Evolutionary conservation across 257 asterid genomes (phyloP).

Genomic region (Gardenia jasminoides): DNA sequence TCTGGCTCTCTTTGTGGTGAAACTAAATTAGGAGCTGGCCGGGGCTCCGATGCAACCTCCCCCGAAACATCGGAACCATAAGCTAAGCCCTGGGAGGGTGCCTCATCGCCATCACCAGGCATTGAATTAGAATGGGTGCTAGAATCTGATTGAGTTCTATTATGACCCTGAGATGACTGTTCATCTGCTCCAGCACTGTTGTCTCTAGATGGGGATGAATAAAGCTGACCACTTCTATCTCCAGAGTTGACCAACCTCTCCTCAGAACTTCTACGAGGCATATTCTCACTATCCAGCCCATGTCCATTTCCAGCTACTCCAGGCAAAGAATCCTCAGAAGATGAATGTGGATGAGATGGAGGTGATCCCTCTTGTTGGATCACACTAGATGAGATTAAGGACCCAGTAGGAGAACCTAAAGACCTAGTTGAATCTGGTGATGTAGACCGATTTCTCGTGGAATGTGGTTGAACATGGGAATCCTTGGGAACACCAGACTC

Average conservation of each 20-base stretch:
- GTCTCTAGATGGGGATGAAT: conserved; percentile 16
- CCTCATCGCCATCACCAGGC: conserved; percentile 27
- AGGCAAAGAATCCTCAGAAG: conserved; percentile 33
- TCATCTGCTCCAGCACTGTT: conserved; percentile 15
- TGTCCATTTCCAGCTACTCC: conserved; percentile 23
- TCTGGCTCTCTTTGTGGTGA: conserved; percentile 27
- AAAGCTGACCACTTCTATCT: conserved; percentile 13
- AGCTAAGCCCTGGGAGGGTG: conserved; percentile 5
- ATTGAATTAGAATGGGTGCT: conserved; percentile 25
- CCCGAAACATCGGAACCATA: conserved; percentile 18
- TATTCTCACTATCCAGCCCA: conserved; percentile 20
- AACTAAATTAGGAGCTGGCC: conserved; percentile 13
- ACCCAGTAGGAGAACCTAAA: conserved; percentile 22
- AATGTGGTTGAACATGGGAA: conserved; percentile 24
- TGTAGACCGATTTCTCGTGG: conserved; percentile 23
- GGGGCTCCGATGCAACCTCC: conserved; percentile 17
- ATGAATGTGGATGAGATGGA: conserved; percentile 22
- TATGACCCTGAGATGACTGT: conserved; percentile 25
- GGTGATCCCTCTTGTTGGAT: conserved; percentile 20
- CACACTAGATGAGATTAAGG: conserved; percentile 19
- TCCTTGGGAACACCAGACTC: conserved; percentile 24
- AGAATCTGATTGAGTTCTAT: conserved; percentile 27
- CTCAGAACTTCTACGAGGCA: conserved; percentile 22
- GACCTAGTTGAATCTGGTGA: conserved; percentile 31
- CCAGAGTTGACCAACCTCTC: conserved; percentile 18